Conservation (phyloP, 108 stramenopile genomes). For the Skeletonema potamos region DNA sequence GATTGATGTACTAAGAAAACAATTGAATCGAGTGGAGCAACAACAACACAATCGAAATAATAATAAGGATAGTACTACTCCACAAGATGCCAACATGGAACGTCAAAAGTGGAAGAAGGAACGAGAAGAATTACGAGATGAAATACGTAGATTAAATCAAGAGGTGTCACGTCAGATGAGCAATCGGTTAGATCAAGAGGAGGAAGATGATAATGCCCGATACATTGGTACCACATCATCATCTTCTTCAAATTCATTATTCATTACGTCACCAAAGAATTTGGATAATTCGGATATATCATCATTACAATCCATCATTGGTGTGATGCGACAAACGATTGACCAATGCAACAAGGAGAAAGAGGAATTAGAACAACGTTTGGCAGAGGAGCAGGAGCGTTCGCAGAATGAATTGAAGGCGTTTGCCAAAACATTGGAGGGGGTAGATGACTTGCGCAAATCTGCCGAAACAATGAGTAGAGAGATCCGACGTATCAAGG, state of each 20-base stretch:
- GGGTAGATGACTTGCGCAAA: slow-evolving; percentile 32
- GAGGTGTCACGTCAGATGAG: slow-evolving; percentile 16
- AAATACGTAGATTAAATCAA: slow-evolving; percentile 20
- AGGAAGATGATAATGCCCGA: neutral
- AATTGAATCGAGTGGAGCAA: slow-evolving; percentile 16
- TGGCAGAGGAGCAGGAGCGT: slow-evolving; percentile 28
- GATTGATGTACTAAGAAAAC: slow-evolving; percentile 7
- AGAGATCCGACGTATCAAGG: slow-evolving; percentile 30
- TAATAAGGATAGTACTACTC: neutral
- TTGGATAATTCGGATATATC: slow-evolving; percentile 15
- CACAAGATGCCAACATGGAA: neutral
- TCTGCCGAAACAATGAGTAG: slow-evolving; percentile 31
- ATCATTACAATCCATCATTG: slow-evolving; percentile 31
- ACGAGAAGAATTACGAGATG: slow-evolving; percentile 16
- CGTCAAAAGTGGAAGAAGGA: slow-evolving; percentile 10
- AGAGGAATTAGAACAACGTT: slow-evolving; percentile 22
- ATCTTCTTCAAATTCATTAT: neutral
- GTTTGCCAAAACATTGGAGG: slow-evolving; percentile 34
- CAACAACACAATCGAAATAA: neutral
- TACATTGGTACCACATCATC: neutral
- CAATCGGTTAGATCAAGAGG: neutral
- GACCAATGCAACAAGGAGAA: slow-evolving; percentile 25
- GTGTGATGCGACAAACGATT: slow-evolving; percentile 19
- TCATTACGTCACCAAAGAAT: neutral
- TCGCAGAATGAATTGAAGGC: slow-evolving; percentile 26